Conservation (phyloP, 1,139 yeast species). For the Candida albicans region DNA sequence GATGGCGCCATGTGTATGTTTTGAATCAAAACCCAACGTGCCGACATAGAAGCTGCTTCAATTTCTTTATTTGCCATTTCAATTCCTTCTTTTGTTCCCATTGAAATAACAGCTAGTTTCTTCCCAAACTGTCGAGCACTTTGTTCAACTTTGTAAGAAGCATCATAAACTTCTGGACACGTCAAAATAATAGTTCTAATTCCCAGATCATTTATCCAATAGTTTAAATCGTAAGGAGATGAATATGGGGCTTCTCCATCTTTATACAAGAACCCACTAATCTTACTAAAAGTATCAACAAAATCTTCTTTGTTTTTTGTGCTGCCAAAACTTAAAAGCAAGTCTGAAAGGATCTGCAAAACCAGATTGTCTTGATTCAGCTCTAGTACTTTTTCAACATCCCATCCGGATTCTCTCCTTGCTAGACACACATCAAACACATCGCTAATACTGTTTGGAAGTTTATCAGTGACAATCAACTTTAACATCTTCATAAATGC, state of each 20-base stretch:
- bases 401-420: constrained; percentile 7
- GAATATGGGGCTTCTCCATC: constrained; percentile 8
- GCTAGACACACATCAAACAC: constrained; percentile 12
- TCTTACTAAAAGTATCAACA: constrained; percentile 17
- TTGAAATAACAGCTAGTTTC: constrained; percentile 51
- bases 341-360: constrained; percentile 13
- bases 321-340: constrained; percentile 9
- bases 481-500: constrained; percentile 12
- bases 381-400: constrained; percentile 5
- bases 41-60: constrained; percentile 42
- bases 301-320: constrained; percentile 3
- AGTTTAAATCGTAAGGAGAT: constrained; percentile 18
- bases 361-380: constrained; percentile 22
- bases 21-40: constrained; percentile 73
- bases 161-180: constrained; percentile 66
- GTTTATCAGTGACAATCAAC: constrained; percentile 1
- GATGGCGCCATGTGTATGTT: constrained; percentile 70
- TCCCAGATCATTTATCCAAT: constrained; percentile 19
- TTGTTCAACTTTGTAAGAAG: constrained; percentile 54
- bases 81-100: constrained; percentile 76
- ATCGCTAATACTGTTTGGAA: neutral
- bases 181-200: constrained; percentile 51
- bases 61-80: constrained; percentile 57
- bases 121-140: constrained; percentile 32
- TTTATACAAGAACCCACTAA: constrained; percentile 9